Conservation (phyloP, 805 yeast species). For the Metahyphopichia silvanorum region DNA sequence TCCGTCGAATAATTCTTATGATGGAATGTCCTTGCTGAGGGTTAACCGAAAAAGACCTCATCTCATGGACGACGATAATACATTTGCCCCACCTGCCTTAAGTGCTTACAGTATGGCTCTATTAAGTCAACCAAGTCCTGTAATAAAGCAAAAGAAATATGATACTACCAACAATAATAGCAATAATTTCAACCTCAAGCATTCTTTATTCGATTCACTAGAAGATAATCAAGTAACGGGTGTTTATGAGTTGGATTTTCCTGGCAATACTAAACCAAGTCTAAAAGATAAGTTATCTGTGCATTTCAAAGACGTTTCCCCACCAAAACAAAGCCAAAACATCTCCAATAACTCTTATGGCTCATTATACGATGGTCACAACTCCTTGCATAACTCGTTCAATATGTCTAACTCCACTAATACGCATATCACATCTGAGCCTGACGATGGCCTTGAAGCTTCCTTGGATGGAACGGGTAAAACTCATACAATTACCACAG, state of each 20-base stretch:
- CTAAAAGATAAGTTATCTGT: slow-evolving; percentile 30
- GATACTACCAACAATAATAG: no score
- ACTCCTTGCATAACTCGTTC: slow-evolving; percentile 9
- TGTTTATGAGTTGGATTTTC: slow-evolving; percentile 30
- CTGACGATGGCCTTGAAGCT: slow-evolving; percentile 12
- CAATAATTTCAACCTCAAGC: no score
- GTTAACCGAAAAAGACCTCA: slow-evolving; percentile 10
- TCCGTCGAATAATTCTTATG: slow-evolving; percentile 3
- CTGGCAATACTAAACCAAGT: slow-evolving; percentile 14
- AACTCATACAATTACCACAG: slow-evolving; percentile 8
- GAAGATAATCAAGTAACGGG: slow-evolving; percentile 18
- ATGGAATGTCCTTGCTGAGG: no score
- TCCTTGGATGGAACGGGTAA: slow-evolving; percentile 8
- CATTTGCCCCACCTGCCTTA: slow-evolving; percentile 57
- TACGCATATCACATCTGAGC: slow-evolving; percentile 8
- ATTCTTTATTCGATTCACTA: slow-evolving; percentile 5
- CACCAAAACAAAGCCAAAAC: slow-evolving; percentile 4
- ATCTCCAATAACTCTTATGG: neutral
- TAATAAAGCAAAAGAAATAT: slow-evolving; percentile 3
- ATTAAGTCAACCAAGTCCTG: slow-evolving; percentile 30
- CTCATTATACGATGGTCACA: slow-evolving; percentile 1
- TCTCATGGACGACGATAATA: slow-evolving; percentile 42
- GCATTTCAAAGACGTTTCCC: slow-evolving; percentile 21
- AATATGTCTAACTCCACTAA: slow-evolving; percentile 8
- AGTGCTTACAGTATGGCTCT: slow-evolving; percentile 58